A percentile compares a stretch with the other conserved stretches of the same genome.
Evolutionary conservation across 2,329 filamentous ascomycete species (phyloP).

Genomic region (Chaetomium sp.): DNA sequence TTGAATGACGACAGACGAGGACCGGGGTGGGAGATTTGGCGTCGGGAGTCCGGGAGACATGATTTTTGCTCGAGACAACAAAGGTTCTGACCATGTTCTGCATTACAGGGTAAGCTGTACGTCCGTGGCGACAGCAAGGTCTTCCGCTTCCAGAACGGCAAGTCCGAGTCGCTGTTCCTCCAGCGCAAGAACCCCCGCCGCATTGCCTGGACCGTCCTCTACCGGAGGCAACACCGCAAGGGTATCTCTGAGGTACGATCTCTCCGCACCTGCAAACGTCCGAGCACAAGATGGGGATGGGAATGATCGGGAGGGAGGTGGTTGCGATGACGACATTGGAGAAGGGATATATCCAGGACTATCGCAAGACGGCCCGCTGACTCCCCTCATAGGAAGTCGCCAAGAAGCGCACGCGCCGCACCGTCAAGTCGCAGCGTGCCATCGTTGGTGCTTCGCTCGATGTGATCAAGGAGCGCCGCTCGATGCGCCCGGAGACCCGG

Average conservation of each 20-base stretch:
- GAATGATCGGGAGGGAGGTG: slow-evolving; percentile 7
- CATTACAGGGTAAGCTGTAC: slow-evolving; percentile 92
- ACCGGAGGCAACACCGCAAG: slow-evolving; percentile 99
- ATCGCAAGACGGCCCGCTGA: slow-evolving; percentile 42
- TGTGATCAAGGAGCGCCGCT: slow-evolving; percentile 98
- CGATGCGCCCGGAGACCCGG: slow-evolving; percentile 93
- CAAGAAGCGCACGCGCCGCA: slow-evolving; percentile 98
- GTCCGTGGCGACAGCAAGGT: slow-evolving; percentile 99
- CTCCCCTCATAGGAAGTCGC: slow-evolving; percentile 80
- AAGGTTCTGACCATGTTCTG: slow-evolving; percentile 37
- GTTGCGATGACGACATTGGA: slow-evolving; percentile 15
- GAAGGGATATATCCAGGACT: not conserved
- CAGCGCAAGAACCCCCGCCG: slow-evolving; percentile 99
- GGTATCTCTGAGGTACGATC: slow-evolving; percentile 97
- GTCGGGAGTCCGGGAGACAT: slow-evolving; percentile 9
- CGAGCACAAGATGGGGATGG: slow-evolving; percentile 15
- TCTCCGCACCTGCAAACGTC: slow-evolving; percentile 11
- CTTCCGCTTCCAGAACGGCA: slow-evolving; percentile 99
- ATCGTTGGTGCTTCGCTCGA: slow-evolving; percentile 99
- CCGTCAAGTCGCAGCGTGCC: slow-evolving; percentile 97
- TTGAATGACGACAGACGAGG: slow-evolving; percentile 24
- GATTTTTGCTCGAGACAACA: slow-evolving; percentile 7
- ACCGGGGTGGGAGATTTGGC: slow-evolving; percentile 25
- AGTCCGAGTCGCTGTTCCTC: slow-evolving; percentile 99
- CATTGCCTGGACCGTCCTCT: slow-evolving; percentile 98